These are phyloP conservation scores for Pseudocercospora musae DNA, from an alignment of 2,329 filamentous ascomycete species.

Conservation along the genomic window DNA sequence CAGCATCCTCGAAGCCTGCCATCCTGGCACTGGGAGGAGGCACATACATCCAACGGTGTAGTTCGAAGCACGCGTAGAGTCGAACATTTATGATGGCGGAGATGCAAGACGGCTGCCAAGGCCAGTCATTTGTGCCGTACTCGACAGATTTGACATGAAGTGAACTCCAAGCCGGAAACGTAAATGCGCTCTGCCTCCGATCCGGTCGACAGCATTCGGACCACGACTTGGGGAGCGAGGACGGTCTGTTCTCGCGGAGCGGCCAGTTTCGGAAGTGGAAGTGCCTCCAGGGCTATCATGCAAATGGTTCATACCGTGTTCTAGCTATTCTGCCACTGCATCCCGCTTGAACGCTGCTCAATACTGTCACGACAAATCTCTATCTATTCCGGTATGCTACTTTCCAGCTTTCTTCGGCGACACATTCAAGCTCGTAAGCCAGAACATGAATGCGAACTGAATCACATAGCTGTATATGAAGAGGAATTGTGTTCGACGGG, in stretches of 20 bases:
- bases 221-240: no score
- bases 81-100: no score
- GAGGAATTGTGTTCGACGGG: slow-evolving; percentile 83
- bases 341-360: slow-evolving; percentile 17
- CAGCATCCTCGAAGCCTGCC: slow-evolving; percentile 5
- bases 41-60: slow-evolving; percentile 13
- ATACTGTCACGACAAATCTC: neutral
- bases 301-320: neutral
- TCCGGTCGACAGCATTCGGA: no score
- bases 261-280: neutral
- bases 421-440: slow-evolving; percentile 54
- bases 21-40: slow-evolving; percentile 5
- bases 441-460: slow-evolving; percentile 94
- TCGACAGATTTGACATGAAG: no score
- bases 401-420: slow-evolving; percentile 14
- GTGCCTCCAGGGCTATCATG: neutral
- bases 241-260: no score
- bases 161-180: no score
- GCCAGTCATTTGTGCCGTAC: no score
- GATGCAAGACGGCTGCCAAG: no score
- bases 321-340: neutral
- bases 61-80: neutral
- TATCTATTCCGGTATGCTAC: neutral
- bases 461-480: slow-evolving; percentile 93
- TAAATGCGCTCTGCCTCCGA: no score